Percentiles rank a stretch among this genome's conserved stretches.
phyloP scores from a whole-genome alignment of 2,329 filamentous ascomycete species.

The Atkinsonella texensis region DNA sequence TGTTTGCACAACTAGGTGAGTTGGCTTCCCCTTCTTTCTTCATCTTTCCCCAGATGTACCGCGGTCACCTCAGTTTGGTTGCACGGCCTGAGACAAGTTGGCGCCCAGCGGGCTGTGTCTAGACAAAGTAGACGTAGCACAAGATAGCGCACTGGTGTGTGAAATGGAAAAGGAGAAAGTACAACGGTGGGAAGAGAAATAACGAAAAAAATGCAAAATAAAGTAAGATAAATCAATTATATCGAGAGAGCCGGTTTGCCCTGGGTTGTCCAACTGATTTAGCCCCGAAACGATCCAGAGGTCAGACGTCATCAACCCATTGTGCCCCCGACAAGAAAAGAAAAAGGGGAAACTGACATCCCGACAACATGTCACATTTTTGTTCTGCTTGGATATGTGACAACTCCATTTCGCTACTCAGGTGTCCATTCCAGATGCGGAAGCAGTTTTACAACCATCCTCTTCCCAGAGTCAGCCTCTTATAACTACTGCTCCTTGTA shows the following conservation, averaged over 20 bases:
- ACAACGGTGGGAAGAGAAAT: not conserved
- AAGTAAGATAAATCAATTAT: not conserved
- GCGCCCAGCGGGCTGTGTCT: not conserved
- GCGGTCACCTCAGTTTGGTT: not conserved
- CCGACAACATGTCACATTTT: not conserved
- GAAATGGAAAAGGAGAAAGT: not conserved
- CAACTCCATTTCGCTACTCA: not conserved
- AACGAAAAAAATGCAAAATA: not conserved
- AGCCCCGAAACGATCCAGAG: not conserved
- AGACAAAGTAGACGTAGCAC: not conserved
- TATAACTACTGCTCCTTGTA: constrained; percentile 13
- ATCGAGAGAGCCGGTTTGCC: not conserved
- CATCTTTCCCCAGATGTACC: not conserved
- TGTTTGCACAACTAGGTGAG: not conserved
- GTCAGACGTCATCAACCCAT: not conserved
- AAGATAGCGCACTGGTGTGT: not conserved
- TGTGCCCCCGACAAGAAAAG: not conserved
- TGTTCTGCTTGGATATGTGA: not conserved
- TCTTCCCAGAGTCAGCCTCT: constrained; percentile 16
- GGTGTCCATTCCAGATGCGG: not conserved
- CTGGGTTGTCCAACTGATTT: not conserved
- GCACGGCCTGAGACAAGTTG: constrained; percentile 3
- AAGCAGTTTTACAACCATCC: constrained; percentile 13
- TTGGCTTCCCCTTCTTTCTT: not conserved
- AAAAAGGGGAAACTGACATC: not conserved